A percentile compares a stretch with the other conserved stretches of the same genome.
Conservation (phyloP, 2,329 filamentous ascomycete genomes). For the Cytospora chrysosperma region DNA sequence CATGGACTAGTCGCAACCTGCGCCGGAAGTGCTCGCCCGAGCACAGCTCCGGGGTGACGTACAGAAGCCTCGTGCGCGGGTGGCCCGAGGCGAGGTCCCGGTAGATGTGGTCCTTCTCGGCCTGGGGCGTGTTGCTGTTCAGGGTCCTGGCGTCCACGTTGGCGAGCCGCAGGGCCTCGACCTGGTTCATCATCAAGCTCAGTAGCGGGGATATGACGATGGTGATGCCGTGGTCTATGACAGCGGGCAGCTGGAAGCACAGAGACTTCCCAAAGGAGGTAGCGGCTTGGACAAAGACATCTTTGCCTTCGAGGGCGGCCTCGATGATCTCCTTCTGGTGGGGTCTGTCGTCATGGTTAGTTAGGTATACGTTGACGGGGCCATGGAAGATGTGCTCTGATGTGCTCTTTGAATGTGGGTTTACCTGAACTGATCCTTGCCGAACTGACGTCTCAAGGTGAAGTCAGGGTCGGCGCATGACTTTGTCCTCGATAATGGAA, state of each 20-base stretch:
- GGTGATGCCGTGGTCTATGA: constrained; percentile 85
- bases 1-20: constrained; percentile 69
- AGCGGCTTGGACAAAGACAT: constrained; percentile 91
- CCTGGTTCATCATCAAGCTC: constrained; percentile 94
- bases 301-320: constrained; percentile 75
- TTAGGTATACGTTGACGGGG: background rate
- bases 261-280: constrained; percentile 91
- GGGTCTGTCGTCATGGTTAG: constrained; percentile 52
- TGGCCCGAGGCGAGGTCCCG: constrained; percentile 85
- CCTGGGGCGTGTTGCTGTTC: constrained; percentile 73
- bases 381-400: constrained; percentile 24
- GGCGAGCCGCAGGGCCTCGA: constrained; percentile 71
- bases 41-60: constrained; percentile 91
- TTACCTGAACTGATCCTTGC: constrained; percentile 70
- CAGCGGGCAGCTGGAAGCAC: constrained; percentile 88
- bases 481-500: constrained; percentile 43
- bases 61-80: constrained; percentile 77
- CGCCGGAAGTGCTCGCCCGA: constrained; percentile 74
- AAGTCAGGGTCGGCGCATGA: constrained; percentile 69
- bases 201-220: constrained; percentile 87
- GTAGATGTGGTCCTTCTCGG: constrained; percentile 67
- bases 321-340: constrained; percentile 84
- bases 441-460: constrained; percentile 70
- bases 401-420: background rate
- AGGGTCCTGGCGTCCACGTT: constrained; percentile 81